phyloP scores from a whole-genome alignment of 805 yeast genomes.

The Saccharomyces paradoxus region DNA sequence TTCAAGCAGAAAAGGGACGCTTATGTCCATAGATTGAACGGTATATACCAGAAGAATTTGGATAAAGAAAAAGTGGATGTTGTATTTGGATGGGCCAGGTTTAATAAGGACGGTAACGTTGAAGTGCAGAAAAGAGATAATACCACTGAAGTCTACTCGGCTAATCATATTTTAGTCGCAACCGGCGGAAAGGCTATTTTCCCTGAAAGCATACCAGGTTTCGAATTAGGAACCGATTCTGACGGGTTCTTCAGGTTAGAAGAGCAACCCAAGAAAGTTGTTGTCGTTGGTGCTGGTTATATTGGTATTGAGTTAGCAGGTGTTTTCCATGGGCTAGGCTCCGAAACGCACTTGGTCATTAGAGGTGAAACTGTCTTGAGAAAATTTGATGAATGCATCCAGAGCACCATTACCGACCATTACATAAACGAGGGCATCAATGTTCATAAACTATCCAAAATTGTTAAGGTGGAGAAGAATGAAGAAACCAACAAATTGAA shows the following conservation, averaged over 20 bases:
- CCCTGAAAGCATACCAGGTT: slow-evolving; percentile 68
- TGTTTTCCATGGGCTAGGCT: slow-evolving; percentile 79
- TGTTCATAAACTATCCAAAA: slow-evolving; percentile 61
- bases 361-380: slow-evolving; percentile 89
- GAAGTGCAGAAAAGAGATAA: slow-evolving; percentile 69
- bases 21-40: slow-evolving; percentile 77
- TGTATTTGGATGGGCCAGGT: slow-evolving; percentile 78
- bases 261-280: slow-evolving; percentile 83
- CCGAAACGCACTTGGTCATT: slow-evolving; percentile 78
- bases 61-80: slow-evolving; percentile 83
- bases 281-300: slow-evolving; percentile 95
- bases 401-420: slow-evolving; percentile 67
- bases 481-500: slow-evolving; percentile 41
- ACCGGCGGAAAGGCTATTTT: slow-evolving; percentile 81
- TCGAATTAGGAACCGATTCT: slow-evolving; percentile 74
- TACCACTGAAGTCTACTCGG: slow-evolving; percentile 52
- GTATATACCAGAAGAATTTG: slow-evolving; percentile 84
- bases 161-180: slow-evolving; percentile 79
- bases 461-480: slow-evolving; percentile 40
- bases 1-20: slow-evolving; percentile 90
- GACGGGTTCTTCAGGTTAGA: slow-evolving; percentile 84
- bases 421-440: slow-evolving; percentile 76
- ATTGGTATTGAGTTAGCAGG: slow-evolving; percentile 95
- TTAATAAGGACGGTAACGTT: slow-evolving; percentile 61
- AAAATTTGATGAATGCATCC: slow-evolving; percentile 76